Conservation (phyloP, 2,329 filamentous ascomycete species). For the Penicillium sp. region DNA sequence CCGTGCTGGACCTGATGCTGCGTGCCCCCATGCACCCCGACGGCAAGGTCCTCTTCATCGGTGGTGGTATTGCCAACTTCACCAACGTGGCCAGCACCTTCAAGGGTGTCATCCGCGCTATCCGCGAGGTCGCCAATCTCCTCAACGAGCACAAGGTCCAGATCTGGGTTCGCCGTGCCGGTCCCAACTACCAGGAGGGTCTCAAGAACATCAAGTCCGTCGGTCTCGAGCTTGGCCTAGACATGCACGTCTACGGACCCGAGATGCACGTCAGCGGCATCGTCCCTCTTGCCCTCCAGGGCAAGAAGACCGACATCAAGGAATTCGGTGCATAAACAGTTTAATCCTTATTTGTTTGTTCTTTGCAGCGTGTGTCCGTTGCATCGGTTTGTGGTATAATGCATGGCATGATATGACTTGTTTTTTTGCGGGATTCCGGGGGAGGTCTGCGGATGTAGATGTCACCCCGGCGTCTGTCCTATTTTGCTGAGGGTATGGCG, state of each 20-base stretch:
- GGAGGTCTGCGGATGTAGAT: constrained; percentile 8
- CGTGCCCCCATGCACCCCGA: constrained; percentile 79
- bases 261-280: constrained; percentile 93
- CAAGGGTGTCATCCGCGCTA: constrained; percentile 97
- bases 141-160: constrained; percentile 95
- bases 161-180: constrained; percentile 89
- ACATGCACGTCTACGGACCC: constrained; percentile 86
- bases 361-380: constrained; percentile 28
- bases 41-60: constrained; percentile 99
- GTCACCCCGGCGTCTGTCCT: constrained; percentile 19
- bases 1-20: constrained; percentile 95
- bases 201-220: constrained; percentile 99
- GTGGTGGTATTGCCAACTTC: constrained; percentile 99
- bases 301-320: constrained; percentile 60
- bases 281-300: constrained; percentile 78
- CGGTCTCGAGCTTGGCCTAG: constrained; percentile 85
- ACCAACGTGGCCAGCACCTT: constrained; percentile 99
- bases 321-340: constrained; percentile 52
- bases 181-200: constrained; percentile 99
- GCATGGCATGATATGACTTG: constrained; percentile 38
- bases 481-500: constrained; percentile 31
- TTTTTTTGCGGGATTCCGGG: constrained; percentile 20
- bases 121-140: constrained; percentile 81
- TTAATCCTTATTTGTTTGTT: constrained; percentile 24
- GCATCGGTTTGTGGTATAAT: constrained; percentile 35